phyloP scores from a whole-genome alignment of 139 green algal genomes.

The Chlorokybus atmophyticus region DNA sequence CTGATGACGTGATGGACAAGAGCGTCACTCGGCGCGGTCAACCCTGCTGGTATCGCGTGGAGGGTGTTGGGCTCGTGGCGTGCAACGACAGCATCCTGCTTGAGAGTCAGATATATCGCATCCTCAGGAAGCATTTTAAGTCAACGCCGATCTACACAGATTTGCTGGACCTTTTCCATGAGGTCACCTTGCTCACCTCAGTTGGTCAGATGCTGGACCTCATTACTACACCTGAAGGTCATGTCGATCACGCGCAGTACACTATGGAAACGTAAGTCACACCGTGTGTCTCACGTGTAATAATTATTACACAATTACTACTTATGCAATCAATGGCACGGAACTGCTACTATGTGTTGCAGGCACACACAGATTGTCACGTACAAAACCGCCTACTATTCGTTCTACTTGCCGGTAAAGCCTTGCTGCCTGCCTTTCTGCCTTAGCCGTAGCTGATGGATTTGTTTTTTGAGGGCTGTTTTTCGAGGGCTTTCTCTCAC shows the following conservation, averaged over 20 bases:
- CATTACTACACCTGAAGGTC: constrained; percentile 74
- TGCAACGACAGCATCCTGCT: constrained; percentile 97
- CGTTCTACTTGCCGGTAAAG: constrained; percentile 81
- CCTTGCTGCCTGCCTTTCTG: too few relatives aligned
- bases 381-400: constrained; percentile 92
- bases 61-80: constrained; percentile 76
- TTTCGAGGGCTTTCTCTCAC: too few relatives aligned
- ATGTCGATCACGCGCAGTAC: constrained; percentile 71
- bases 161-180: constrained; percentile 92
- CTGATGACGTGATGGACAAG: constrained; percentile 98
- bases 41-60: constrained; percentile 90
- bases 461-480: too few relatives aligned
- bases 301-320: too few relatives aligned
- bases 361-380: constrained; percentile 78
- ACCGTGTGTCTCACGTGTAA: too few relatives aligned
- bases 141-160: constrained; percentile 38
- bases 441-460: too few relatives aligned
- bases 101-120: constrained; percentile 82
- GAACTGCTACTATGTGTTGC: too few relatives aligned
- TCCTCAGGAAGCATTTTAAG: constrained; percentile 53
- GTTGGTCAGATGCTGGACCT: constrained; percentile 93
- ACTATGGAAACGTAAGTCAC: constrained; percentile 60
- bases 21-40: constrained; percentile 87
- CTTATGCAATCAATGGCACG: too few relatives aligned
- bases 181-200: constrained; percentile 80